Evolutionary conservation across 2,329 filamentous ascomycete genomes (phyloP), one percentile per base, ranked within the genome.

Genomic region (Paecilomyces sp.): DNA sequence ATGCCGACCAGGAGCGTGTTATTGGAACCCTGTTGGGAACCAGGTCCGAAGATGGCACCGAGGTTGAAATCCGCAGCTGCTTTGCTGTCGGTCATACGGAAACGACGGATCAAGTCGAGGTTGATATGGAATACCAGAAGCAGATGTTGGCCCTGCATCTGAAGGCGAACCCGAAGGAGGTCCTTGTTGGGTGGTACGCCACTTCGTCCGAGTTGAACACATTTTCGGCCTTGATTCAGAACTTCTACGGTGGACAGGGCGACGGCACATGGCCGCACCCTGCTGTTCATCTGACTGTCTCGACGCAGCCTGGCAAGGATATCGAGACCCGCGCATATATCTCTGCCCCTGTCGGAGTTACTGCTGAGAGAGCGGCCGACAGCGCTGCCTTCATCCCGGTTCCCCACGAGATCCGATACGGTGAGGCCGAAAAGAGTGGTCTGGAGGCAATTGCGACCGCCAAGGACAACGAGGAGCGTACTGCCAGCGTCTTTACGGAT

Each of bases 41-140:
- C 67, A 89, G 94, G 67, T 94, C 89, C 74, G 94, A 99, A 81
- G 94, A 99, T 83, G 94, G 93, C 77, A 91, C 90, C 74, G 93
- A 97, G 77, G 91, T 96, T 72, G 92, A 96, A 79, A 94, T 99
- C 72, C 88, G 91, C 74, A 95, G 91, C 73, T 93, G 91, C 81
- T 99, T 99, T 76, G 94, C 94, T 67, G 96, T 99, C 72, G 92
- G 93, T 67, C 94, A 99, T 82, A 97, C 93, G 68, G 94, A 99
- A 81, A 96, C 93, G 68, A 90, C 92, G 75, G 94, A 99, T 79
- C 94, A 99, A 79, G 94, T 99, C 71, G 94, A 99, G 79, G 94
- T 99, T 65, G 94, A 99, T 76, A 96, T 99, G 84, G 94, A 99
- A 79, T 99, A 97, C 80, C 94, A 99, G 81, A 97, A 97, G 85